Conservation (phyloP, 345 rosid genomes). For the Salix caprea region DNA sequence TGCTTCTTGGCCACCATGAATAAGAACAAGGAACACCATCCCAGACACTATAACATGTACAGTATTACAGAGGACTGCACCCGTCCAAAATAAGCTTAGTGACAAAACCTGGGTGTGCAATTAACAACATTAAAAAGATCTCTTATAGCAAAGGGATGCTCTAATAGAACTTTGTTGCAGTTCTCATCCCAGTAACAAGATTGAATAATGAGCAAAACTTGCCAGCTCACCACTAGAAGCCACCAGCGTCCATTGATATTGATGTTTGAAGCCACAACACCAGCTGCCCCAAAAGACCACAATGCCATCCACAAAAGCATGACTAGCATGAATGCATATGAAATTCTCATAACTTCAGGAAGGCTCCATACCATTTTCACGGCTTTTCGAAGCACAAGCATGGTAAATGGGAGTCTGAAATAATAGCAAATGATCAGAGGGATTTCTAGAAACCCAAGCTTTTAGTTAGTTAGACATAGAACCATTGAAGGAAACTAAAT, state of each 20-base stretch:
- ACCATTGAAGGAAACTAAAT: neutral
- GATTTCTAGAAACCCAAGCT: constrained; percentile 5
- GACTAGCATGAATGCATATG: constrained; percentile 65
- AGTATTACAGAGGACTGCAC: constrained; percentile 88
- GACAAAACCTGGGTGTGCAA: constrained; percentile 65
- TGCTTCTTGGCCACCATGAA: constrained; percentile 72
- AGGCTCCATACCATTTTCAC: constrained; percentile 86
- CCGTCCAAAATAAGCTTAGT: constrained; percentile 94
- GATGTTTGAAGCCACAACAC: constrained; percentile 82
- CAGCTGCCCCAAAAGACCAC: constrained; percentile 91
- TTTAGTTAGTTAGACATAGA: constrained; percentile 1
- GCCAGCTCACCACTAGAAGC: constrained; percentile 99
- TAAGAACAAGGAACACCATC: constrained; percentile 84
- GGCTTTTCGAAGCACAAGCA: constrained; percentile 72
- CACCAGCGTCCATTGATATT: constrained; percentile 70
- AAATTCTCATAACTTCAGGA: constrained; percentile 77
- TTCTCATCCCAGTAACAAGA: constrained; percentile 23
- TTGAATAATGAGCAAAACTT: constrained; percentile 60
- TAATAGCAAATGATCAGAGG: constrained; percentile 26
- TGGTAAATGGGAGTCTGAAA: constrained; percentile 83
- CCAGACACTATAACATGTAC: constrained; percentile 97
- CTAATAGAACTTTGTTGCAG: constrained; percentile 14
- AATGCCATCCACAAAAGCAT: constrained; percentile 87
- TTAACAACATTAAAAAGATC: constrained; percentile 19
- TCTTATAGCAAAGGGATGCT: constrained; percentile 7